A percentile compares a stretch with the other conserved stretches of the same genome.
Evolutionary conservation across 495 filamentous ascomycete species (phyloP).

Genomic region (Podospora tetraspora): DNA sequence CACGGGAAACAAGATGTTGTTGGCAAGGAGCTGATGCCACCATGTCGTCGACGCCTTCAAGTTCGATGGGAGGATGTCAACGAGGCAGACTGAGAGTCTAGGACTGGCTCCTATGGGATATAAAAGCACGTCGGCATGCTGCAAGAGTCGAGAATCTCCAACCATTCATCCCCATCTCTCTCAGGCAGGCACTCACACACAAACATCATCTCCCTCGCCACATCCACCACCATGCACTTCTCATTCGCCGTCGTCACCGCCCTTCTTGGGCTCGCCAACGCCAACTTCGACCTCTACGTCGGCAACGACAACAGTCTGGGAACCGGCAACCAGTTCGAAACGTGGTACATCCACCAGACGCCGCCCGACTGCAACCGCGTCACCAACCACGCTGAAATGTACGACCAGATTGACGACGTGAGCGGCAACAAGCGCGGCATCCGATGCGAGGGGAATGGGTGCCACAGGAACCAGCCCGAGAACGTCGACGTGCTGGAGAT

Average conservation of each 20-base stretch:
- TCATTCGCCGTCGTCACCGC: neutral
- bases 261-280: neutral
- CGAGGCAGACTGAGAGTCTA: too few relatives aligned
- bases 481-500: neutral
- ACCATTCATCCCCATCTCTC: neutral
- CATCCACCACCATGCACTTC: neutral
- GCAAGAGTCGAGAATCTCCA: too few relatives aligned
- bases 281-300: neutral
- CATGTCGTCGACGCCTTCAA: too few relatives aligned
- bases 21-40: too few relatives aligned
- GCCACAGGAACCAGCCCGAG: neutral
- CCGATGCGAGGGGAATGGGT: neutral
- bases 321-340: too few relatives aligned
- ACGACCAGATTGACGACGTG: neutral
- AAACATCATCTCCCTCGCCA: neutral
- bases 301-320: neutral
- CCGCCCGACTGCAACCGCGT: neutral
- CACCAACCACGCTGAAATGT: neutral
- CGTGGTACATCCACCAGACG: neutral
- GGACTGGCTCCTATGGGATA: too few relatives aligned
- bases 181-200: neutral
- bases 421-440: neutral
- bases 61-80: too few relatives aligned
- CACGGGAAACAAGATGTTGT: too few relatives aligned
- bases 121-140: too few relatives aligned